Percentiles rank a stretch among this genome's conserved stretches.
Conservation (phyloP, 495 filamentous ascomycete genomes). For the Neurospora sp. region DNA sequence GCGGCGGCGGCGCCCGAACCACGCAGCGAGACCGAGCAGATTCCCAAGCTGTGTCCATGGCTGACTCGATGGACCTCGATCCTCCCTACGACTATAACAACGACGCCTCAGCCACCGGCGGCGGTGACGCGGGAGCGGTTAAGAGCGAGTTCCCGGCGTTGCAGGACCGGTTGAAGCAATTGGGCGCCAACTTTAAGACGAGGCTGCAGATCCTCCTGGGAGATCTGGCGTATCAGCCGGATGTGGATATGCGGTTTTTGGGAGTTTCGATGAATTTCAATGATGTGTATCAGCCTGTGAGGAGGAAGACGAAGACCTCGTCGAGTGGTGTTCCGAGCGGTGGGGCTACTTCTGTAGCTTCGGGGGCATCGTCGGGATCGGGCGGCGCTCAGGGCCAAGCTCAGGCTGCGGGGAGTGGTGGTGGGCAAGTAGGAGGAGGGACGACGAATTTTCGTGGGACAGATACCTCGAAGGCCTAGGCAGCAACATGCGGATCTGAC, state of each 20-base stretch:
- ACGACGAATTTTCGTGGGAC: background rate
- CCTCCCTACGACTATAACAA: slow-evolving; percentile 12
- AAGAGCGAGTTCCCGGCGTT: slow-evolving; percentile 61
- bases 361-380: background rate
- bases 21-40: background rate
- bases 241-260: slow-evolving; percentile 90
- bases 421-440: background rate
- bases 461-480: background rate
- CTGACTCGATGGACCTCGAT: slow-evolving; percentile 10
- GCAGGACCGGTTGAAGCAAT: slow-evolving; percentile 54
- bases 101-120: slow-evolving; percentile 14
- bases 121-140: slow-evolving; percentile 26
- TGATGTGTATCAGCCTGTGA: slow-evolving; percentile 76
- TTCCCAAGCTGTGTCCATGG: slow-evolving; percentile 20
- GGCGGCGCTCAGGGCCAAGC: background rate
- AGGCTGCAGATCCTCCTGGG: slow-evolving; percentile 74
- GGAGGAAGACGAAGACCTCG: slow-evolving; percentile 41
- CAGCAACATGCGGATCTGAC: background rate
- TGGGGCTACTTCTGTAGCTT: background rate
- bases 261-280: slow-evolving; percentile 99
- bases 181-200: slow-evolving; percentile 63
- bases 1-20: background rate
- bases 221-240: slow-evolving; percentile 85
- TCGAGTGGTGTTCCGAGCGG: background rate
- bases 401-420: background rate